Evolutionary conservation across 2,329 filamentous ascomycete genomes (phyloP), one percentile per base, ranked within the genome.

Genomic region (Elsinoe perseae): DNA sequence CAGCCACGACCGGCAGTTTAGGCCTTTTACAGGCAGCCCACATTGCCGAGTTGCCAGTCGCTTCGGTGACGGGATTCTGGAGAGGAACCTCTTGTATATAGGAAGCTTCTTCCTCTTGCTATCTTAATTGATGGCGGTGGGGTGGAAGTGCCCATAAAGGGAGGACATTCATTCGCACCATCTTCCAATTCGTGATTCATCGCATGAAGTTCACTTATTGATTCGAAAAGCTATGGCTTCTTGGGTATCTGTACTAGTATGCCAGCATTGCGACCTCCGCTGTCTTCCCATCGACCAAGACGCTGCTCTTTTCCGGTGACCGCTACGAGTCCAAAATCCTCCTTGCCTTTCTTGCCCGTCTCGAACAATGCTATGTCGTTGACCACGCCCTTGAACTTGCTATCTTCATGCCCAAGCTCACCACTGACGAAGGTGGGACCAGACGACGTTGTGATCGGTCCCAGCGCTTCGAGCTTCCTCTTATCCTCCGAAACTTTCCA

Each of bases 321-420:
- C n/a, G 84, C 88, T 10, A 95, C 84, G 25, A 97, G 80, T 64
- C 88, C 92, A 1, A 96, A 72, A 0, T 90, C 90, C 43, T 77
- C 73, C 62, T 81, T 83, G 28, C 86, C 87, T 58, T 85, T 77
- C 16, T 89, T 85, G 2, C 90, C 89, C 16, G 88, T 80, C 70
- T 97, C 93, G 63, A 93, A 90, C 12, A 95, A 80, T 1, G 87
- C 82, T 58, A 98, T 85, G 63, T 88, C 90, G 67, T 97, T 98
- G 62, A 98, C 78, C 6, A 97, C 78, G 40, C 93, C 93, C 64
- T 80, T 81, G 55, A 90, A 77, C 7, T 32, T 65, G 60, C 18
- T 62, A 44, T 60, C 58, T 36, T 60, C 58, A 43, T 59, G 60
- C 9, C 61, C 57, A 21, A 57, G 58, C 1, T 55, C 57, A 23